These are phyloP conservation scores for Chaetoceros tenuissimus DNA, from an alignment of 108 stramenopile species.

Conservation along the genomic window DNA sequence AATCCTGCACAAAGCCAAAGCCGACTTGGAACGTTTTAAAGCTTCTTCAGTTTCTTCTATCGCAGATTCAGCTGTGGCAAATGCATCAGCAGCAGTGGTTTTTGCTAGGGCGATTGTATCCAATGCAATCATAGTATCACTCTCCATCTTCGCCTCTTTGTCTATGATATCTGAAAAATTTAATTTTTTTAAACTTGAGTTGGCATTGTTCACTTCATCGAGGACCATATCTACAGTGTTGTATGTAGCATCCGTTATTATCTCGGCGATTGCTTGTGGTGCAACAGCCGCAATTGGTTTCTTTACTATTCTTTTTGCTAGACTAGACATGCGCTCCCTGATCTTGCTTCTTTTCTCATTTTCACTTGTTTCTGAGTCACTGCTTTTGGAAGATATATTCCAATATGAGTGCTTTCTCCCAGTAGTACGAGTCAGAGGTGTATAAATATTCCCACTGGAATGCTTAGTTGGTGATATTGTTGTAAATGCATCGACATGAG, in stretches of 20 bases:
- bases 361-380: no score
- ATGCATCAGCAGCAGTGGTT: conserved; percentile 33
- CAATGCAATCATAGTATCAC: conserved; percentile 5
- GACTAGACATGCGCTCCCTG: conserved; percentile 1
- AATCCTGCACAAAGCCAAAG: conserved; percentile 25
- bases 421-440: no score
- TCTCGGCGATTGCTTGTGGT: conserved; percentile 25
- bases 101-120: conserved; percentile 5
- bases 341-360: neutral
- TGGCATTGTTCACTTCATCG: conserved; percentile 12
- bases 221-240: conserved; percentile 32
- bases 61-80: conserved; percentile 34
- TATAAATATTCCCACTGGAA: no score
- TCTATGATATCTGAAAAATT: neutral
- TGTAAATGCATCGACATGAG: no score
- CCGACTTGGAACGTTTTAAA: conserved; percentile 8
- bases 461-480: no score
- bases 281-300: conserved; percentile 11
- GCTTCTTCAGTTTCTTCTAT: conserved; percentile 33
- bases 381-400: no score
- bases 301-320: conserved; percentile 10
- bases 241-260: conserved; percentile 35
- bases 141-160: conserved; percentile 7
- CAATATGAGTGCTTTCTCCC: no score
- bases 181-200: neutral